These are phyloP conservation scores for Intubia oerlemansii DNA, from an alignment of 2,329 filamentous ascomycete species.

Conservation along the genomic window DNA sequence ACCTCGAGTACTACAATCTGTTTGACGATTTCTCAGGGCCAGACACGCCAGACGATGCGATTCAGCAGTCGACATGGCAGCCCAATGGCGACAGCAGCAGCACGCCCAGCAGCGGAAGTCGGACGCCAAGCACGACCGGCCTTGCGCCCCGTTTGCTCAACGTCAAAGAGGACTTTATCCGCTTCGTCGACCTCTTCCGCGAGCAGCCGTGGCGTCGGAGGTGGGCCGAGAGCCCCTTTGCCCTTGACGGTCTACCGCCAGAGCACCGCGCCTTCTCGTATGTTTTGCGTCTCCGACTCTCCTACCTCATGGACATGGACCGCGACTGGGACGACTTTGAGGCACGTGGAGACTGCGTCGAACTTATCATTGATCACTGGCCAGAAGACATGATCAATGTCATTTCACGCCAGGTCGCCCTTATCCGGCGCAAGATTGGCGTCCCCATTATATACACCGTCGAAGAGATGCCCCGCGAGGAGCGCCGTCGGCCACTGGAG, in stretches of 20 bases:
- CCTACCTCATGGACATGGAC: slow-evolving; percentile 30
- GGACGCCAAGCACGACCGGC: too few species aligned
- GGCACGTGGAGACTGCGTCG: slow-evolving; percentile 35
- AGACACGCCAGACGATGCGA: too few species aligned
- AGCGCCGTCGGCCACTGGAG: slow-evolving; percentile 16
- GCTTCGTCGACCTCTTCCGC: slow-evolving; percentile 35
- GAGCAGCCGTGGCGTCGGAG: slow-evolving; percentile 28
- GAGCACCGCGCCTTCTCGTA: slow-evolving; percentile 38
- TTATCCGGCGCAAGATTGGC: slow-evolving; percentile 32
- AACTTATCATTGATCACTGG: slow-evolving; percentile 38
- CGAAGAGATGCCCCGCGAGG: slow-evolving; percentile 25
- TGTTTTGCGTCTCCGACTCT: slow-evolving; percentile 38
- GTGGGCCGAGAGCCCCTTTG: slow-evolving; percentile 37
- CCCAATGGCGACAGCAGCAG: slow-evolving; percentile 1
- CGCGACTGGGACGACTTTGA: slow-evolving; percentile 30
- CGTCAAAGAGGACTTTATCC: slow-evolving; percentile 37
- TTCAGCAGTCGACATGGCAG: too few species aligned
- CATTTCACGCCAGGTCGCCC: slow-evolving; percentile 32
- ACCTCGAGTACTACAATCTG: slow-evolving; percentile 52
- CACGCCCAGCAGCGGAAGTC: slow-evolving; percentile 7
- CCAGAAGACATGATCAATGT: slow-evolving; percentile 23
- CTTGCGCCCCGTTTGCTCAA: slow-evolving; percentile 35
- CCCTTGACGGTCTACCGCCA: slow-evolving; percentile 33
- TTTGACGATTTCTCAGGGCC: too few species aligned
- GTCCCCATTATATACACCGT: slow-evolving; percentile 36